Evolutionary conservation across 2,329 filamentous ascomycete genomes (phyloP), one percentile per base, ranked within the genome.

Genomic region (Mollisiaceae sp.): DNA sequence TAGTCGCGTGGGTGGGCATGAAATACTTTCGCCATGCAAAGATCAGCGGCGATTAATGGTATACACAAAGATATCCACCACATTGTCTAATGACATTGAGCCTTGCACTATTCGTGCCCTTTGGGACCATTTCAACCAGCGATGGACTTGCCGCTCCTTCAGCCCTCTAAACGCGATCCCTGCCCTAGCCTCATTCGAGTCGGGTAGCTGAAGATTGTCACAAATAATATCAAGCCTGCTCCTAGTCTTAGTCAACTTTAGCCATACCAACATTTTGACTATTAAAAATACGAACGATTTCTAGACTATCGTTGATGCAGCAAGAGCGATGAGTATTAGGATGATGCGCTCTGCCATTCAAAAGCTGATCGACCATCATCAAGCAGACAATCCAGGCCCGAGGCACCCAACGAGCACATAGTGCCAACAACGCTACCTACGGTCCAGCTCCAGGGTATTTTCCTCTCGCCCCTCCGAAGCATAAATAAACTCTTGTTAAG

Each of bases 1-100:
- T 97, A 14, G 89, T 96, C 65, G 95, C 96, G 12, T 99, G 95
- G 95, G 90, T 98, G 58, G 95, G 95, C 27, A 98, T 99, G 94
- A 99, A 99, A 78, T 98, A 98, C 78, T 99, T 99, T 76, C 89
- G 94, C 72, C 95, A 99, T 82, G 94, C 95, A 39, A 97, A 97
- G 81, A 96, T 98, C 52, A 77, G 73, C 67, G 75, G 75, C n/a
- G 75, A 77, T 64, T 77, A 71, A 75, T 54, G 52, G 55, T 54
- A 35, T 54, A 35, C 11, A 54, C 27, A 35, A 14, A 54, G 9
- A 12, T 50, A 1, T 50, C 22, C 20, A 50, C 38, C 38, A 41
- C 3, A 41, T 6, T 43, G 14, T 18, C 41, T 15, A 2, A 2
- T 15, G 41, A 8, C 15, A 18, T 8, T 18, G 15, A 43, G 11